Conservation (phyloP, 2,329 filamentous ascomycete species). For the Trichothecium sympodiale region DNA sequence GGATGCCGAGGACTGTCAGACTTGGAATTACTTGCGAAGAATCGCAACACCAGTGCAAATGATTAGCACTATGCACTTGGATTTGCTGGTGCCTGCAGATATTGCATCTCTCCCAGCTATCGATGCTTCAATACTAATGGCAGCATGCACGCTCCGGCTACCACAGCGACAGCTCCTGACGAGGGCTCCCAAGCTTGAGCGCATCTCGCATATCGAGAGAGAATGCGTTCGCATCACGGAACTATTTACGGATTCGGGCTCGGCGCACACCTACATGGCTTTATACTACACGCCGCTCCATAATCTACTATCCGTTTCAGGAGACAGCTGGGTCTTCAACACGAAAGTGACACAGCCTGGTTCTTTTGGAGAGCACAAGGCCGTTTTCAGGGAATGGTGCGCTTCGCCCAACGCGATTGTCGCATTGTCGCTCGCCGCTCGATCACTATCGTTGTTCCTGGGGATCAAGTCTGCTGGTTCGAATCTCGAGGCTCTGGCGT, state of each 20-base stretch:
- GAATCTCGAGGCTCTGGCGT: background rate
- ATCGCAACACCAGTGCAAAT: background rate
- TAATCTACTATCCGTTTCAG: conserved; percentile 44
- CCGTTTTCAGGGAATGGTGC: conserved; percentile 33
- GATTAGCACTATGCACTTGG: conserved; percentile 18
- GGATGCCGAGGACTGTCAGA: conserved; percentile 31
- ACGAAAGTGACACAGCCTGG: conserved; percentile 35
- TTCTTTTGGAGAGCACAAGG: conserved; percentile 34
- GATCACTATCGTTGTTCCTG: conserved; percentile 36
- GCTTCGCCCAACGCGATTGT: conserved; percentile 31
- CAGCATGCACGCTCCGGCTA: conserved; percentile 24
- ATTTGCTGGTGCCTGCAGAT: conserved; percentile 22
- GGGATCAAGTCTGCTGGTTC: conserved; percentile 3
- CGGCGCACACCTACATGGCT: conserved; percentile 43
- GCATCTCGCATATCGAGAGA: conserved; percentile 12
- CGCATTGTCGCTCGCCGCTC: conserved; percentile 39
- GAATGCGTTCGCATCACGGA: conserved; percentile 17
- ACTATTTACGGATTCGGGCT: conserved; percentile 32
- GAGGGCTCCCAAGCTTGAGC: conserved; percentile 11
- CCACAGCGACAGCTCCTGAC: conserved; percentile 18
- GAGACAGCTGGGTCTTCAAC: conserved; percentile 47
- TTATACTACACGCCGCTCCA: conserved; percentile 48
- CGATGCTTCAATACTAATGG: conserved; percentile 29
- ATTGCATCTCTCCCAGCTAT: conserved; percentile 23
- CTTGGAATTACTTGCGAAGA: conserved; percentile 30